Evolutionary conservation across 2,329 filamentous ascomycete species (phyloP).

Genomic region (Coniochaeta ligniaria): DNA sequence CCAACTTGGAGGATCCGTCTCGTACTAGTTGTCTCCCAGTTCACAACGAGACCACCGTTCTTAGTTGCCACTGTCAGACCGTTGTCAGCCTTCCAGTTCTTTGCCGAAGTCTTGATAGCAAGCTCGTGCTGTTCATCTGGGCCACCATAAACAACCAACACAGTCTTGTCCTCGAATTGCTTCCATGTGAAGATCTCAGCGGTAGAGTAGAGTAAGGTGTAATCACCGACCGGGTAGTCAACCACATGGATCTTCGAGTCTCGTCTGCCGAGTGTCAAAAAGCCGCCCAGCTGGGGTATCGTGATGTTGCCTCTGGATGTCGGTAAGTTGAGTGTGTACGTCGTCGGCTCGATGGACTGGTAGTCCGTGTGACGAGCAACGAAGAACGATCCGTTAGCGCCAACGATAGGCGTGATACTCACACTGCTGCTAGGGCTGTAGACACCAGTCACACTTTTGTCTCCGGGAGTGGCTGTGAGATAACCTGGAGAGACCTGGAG

Average conservation of each 20-base stretch:
- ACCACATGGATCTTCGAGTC: conserved; percentile 63
- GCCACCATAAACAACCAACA: conserved; percentile 58
- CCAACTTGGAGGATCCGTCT: conserved; percentile 23
- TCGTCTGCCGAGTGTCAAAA: conserved; percentile 50
- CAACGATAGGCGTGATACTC: conserved; percentile 54
- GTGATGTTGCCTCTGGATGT: conserved; percentile 50
- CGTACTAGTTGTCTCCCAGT: conserved; percentile 21
- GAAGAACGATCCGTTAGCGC: conserved; percentile 51
- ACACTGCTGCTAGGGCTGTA: conserved; percentile 45
- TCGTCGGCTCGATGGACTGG: conserved; percentile 44
- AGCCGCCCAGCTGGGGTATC: conserved; percentile 51
- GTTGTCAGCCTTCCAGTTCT: conserved; percentile 8
- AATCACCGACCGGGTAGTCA: conserved; percentile 57
- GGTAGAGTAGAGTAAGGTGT: conserved; percentile 57
- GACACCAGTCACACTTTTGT: conserved; percentile 38
- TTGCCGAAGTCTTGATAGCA: conserved; percentile 27
- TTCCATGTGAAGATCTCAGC: conserved; percentile 67
- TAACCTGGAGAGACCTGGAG: conserved; percentile 66
- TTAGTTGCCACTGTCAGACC: conserved; percentile 14
- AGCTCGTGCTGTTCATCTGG: conserved; percentile 57
- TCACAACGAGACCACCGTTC: conserved; percentile 15
- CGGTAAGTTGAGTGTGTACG: conserved; percentile 56
- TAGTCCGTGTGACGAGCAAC: conserved; percentile 62
- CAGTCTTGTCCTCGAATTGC: conserved; percentile 49
- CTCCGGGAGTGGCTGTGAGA: conserved; percentile 48